Evolutionary conservation across 2,329 filamentous ascomycete genomes (phyloP).

Genomic region (Fusarium guadeloupense): DNA sequence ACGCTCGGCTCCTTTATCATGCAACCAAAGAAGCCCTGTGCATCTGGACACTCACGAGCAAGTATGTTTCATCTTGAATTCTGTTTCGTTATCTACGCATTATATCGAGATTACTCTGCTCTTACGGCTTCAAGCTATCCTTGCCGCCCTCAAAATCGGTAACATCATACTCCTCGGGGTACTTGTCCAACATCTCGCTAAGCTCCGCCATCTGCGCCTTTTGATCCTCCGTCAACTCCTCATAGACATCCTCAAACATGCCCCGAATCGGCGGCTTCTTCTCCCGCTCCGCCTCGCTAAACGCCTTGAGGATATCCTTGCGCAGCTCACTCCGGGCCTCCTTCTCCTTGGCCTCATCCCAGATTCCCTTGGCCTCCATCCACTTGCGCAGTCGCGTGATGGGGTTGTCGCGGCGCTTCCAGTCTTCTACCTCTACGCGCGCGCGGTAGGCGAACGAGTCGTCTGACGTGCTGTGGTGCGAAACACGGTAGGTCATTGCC

Average conservation of each 20-base stretch:
- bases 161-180: slow-evolving; percentile 92
- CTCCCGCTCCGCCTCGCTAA: slow-evolving; percentile 82
- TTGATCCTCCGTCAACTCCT: slow-evolving; percentile 82
- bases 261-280: slow-evolving; percentile 77
- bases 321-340: slow-evolving; percentile 71
- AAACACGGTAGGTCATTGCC: slow-evolving; percentile 98
- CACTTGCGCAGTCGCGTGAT: slow-evolving; percentile 88
- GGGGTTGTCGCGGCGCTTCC: slow-evolving; percentile 91
- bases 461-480: slow-evolving; percentile 95
- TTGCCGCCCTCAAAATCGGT: slow-evolving; percentile 78
- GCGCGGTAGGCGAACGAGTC: slow-evolving; percentile 97
- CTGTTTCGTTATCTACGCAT: not conserved
- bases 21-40: too few relatives aligned
- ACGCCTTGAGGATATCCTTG: slow-evolving; percentile 83
- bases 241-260: slow-evolving; percentile 91
- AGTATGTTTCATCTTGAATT: not conserved
- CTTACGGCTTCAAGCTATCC: slow-evolving; percentile 62
- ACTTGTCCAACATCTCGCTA: slow-evolving; percentile 79
- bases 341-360: slow-evolving; percentile 86
- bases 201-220: slow-evolving; percentile 76
- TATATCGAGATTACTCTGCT: not conserved
- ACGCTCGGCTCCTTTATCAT: too few relatives aligned
- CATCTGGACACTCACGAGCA: not conserved
- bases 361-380: slow-evolving; percentile 83
- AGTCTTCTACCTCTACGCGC: slow-evolving; percentile 92